Conservation (phyloP, 2,329 filamentous ascomycete species). For the Sarocladium brachiariae region DNA sequence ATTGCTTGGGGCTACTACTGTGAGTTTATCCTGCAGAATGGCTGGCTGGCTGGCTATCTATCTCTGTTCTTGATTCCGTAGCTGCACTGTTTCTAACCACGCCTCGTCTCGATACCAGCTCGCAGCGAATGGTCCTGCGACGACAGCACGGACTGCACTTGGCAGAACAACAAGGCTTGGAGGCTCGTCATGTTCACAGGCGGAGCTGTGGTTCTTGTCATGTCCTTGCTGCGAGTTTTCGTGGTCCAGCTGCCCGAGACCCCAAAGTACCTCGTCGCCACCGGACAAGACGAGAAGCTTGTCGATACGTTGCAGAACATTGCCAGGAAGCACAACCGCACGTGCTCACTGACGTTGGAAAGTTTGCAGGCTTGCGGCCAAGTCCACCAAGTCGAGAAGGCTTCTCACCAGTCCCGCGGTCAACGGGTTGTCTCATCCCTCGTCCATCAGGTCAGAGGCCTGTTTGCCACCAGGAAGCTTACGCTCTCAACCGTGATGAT, state of each 20-base stretch:
- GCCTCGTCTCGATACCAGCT: background rate
- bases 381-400: too few relatives aligned
- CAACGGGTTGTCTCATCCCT: too few relatives aligned
- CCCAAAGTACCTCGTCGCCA: conserved; percentile 51
- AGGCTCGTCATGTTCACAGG: conserved; percentile 41
- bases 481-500: conserved; percentile 54
- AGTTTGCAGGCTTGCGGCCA: conserved; percentile 34
- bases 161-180: conserved; percentile 42
- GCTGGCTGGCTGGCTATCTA: too few relatives aligned
- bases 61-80: conserved; percentile 24
- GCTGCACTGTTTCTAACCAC: background rate
- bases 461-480: conserved; percentile 53
- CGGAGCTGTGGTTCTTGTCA: conserved; percentile 37
- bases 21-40: too few relatives aligned
- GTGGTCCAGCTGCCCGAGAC: conserved; percentile 51
- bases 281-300: conserved; percentile 44
- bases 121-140: conserved; percentile 14
- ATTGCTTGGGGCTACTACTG: conserved; percentile 33
- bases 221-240: conserved; percentile 47
- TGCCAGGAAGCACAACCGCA: conserved; percentile 31
- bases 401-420: too few relatives aligned
- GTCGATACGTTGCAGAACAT: conserved; percentile 34
- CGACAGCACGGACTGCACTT: conserved; percentile 28
- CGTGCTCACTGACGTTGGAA: conserved; percentile 32
- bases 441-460: conserved; percentile 44